Conservation (phyloP, 208 protist species). For the Leishmania tarentolae region DNA sequence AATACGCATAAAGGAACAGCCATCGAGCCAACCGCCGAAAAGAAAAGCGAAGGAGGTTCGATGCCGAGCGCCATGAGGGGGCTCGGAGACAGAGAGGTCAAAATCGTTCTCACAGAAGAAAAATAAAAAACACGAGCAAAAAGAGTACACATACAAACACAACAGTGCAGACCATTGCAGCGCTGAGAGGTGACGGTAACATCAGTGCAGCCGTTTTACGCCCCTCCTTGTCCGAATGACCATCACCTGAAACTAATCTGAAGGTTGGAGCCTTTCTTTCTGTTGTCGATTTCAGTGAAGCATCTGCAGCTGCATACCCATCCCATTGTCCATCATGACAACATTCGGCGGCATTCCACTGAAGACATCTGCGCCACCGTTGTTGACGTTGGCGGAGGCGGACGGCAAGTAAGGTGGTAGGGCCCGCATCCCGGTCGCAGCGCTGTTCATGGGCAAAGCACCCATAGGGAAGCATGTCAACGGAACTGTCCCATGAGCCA, state of each 20-base stretch:
- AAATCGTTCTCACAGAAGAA: background rate
- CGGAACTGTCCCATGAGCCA: background rate
- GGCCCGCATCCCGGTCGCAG: conserved; percentile 2
- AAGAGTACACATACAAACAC: background rate
- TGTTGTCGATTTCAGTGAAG: conserved; percentile 3
- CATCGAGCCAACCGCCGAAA: background rate
- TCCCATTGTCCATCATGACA: conserved; percentile 8
- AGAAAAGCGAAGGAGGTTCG: background rate
- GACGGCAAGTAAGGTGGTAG: conserved; percentile 9
- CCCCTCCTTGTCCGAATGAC: background rate
- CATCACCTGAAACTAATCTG: background rate
- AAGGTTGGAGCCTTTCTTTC: background rate
- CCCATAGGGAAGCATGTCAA: conserved; percentile 9
- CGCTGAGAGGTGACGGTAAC: background rate
- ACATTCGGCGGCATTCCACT: conserved; percentile 5
- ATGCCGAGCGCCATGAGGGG: background rate
- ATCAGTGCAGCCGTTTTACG: background rate
- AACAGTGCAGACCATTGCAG: background rate
- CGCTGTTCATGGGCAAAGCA: background rate
- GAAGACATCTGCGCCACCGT: background rate
- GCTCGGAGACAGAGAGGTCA: background rate
- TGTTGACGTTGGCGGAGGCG: background rate
- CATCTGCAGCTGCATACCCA: conserved; percentile 23
- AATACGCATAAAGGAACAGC: background rate
- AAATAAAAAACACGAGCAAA: background rate